Base-by-base conservation (phyloP, 306 rosid species). In the Lupinus albus region DNA sequence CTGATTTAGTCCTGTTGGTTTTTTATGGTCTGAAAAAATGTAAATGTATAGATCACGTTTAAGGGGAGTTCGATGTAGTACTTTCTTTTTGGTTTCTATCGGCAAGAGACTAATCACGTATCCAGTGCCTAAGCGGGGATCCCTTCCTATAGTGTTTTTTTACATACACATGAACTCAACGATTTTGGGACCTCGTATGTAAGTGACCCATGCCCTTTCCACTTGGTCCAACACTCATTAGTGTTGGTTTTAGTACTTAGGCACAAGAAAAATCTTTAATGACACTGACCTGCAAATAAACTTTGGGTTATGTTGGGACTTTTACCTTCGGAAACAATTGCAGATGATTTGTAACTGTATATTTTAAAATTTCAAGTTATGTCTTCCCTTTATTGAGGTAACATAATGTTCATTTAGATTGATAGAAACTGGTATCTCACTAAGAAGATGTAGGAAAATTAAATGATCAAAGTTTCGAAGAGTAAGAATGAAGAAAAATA, bases 241-340 rank as follows among this genome's bases (percentile, higher is more conserved):
- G 38, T 33, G 44, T 35, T 36, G 10, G 30, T 46, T 30, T 35
- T 4, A 15, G 33, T 41, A 8, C 14, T 21, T 4, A 28, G 74
- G 32, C 52, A 11, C 48, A 11, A 11, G 13, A 28, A 53, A 68
- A 15, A 15, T 25, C 30, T 3, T 25, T 3, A 25, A 25, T 25
- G 30, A 25, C 4, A 4, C 30, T 69, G 20, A 33, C 49, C 12
- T 12, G 49, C 76, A 0, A 12, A 15, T 50, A 17, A 17, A 15
- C 18, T 21, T 72, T 39, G 20, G 42, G 68, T 39, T 71, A 13
- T 61, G 21, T 18, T 25, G 30, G 30, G 35, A 11, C 49, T 15
- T 45, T 7, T 15, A 56, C 55, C 52, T 18, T 32, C 11, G 49
- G 51, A 9, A 15, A 17, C 30, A 10, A 46, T 41, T 32, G 14